Base-by-base conservation (phyloP, 139 green algal genomes). In the Ostreobium quekettii region DNA sequence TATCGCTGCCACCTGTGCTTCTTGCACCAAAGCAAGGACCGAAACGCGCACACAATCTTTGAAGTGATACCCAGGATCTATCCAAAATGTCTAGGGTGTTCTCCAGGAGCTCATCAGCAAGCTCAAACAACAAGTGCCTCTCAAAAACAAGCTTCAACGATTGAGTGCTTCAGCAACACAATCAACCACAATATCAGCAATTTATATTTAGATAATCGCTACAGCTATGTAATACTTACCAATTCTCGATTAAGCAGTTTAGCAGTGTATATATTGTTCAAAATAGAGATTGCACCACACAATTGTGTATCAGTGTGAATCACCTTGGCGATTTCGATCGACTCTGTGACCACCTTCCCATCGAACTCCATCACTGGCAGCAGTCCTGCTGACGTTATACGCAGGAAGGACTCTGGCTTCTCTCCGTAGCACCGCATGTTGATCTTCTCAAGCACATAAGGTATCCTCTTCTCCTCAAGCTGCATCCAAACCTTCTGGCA, bases 381-480 rank as follows among this genome's bases (percentile, higher is more conserved):
- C 65, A 95, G 76, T 2, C 91, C 92, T 0, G 72, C 64, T 19
- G 79, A 72, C 32, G 89, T 86, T 78, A 92, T 90, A 2, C 64
- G 53, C 48, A 87, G 64, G 76, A 90, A 95, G 6, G 69, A 75
- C 3, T 64, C n/a, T 0, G 90, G 88, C 76, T 97, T 97, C 77
- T 90, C 81, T 1, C 92, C 92, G 70, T 98, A 98, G 80, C 88
- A 96, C 28, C 89, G 75, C 90, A 96, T 97, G 82, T 93, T 95
- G 82, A 95, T 89, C 61, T 95, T 93, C 63, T 93, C 83, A 2
- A 95, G 79, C 3, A 58, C 76, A 68, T 98, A 97, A 0, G 93
- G 89, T 36, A 97, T 90, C 36, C 74, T 81, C 81, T 97, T 98
- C 77, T 97, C 93, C 77, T 98, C 93, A 29, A 98, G 87, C 80